Evolutionary conservation across 2,329 filamentous ascomycete genomes (phyloP).

Genomic region (Trichophaea hybrida): DNA sequence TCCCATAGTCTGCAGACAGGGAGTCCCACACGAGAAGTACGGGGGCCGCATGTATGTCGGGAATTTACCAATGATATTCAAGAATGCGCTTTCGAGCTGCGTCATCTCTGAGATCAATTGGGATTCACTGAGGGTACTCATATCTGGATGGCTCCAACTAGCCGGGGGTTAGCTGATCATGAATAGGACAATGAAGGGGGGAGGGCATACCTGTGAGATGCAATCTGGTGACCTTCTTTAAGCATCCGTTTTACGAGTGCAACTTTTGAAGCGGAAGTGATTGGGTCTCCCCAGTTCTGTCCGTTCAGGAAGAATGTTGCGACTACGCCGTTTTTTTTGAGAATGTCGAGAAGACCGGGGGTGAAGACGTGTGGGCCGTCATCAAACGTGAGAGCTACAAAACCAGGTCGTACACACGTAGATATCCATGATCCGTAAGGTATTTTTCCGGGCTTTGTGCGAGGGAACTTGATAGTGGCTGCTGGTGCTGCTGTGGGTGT

Average conservation of each 20-base stretch:
- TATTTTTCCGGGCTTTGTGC: no score
- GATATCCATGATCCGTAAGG: not conserved
- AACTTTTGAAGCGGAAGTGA: constrained; percentile 31
- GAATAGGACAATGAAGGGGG: not conserved
- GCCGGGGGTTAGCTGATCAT: no score
- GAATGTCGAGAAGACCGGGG: constrained; percentile 19
- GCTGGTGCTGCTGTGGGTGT: no score
- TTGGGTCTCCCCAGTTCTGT: constrained; percentile 35
- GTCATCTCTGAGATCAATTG: constrained; percentile 34
- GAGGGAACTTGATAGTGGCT: no score
- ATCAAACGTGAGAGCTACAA: constrained; percentile 27
- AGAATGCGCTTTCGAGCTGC: constrained; percentile 37
- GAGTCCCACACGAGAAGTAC: constrained; percentile 33
- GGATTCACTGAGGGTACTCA: constrained; percentile 31
- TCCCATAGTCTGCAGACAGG: constrained; percentile 30
- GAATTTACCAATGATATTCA: constrained; percentile 37
- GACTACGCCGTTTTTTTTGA: constrained; percentile 14
- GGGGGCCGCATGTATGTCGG: constrained; percentile 43
- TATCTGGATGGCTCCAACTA: constrained; percentile 38
- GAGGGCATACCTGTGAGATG: constrained; percentile 35
- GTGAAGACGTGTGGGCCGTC: constrained; percentile 27
- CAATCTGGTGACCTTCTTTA: constrained; percentile 37
- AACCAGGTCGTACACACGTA: constrained; percentile 17
- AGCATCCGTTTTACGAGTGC: constrained; percentile 29
- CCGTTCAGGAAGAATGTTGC: constrained; percentile 30